Evolutionary conservation across 306 rosid genomes (phyloP).

Genomic region (Senna siamea): DNA sequence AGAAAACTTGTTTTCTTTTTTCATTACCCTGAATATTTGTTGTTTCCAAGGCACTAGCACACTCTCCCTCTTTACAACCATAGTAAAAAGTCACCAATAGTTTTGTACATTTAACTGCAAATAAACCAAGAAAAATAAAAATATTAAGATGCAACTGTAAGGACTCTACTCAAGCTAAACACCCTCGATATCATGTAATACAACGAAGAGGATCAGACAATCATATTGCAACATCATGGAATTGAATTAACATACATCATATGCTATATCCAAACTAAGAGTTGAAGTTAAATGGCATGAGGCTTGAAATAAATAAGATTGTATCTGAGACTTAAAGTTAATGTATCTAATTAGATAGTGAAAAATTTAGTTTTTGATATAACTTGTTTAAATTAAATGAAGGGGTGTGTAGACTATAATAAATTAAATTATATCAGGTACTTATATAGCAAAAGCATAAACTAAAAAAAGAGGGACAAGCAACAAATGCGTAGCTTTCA

Average conservation of each 20-base stretch:
- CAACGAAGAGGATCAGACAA: not conserved
- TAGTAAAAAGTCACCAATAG: slow-evolving; percentile 64
- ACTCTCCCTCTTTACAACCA: slow-evolving; percentile 59
- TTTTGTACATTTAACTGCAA: slow-evolving; percentile 69
- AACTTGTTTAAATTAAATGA: not conserved
- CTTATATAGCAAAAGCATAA: slow-evolving; percentile 15
- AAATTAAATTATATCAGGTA: not conserved
- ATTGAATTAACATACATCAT: slow-evolving; percentile 23
- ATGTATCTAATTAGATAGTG: not conserved
- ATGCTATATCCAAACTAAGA: slow-evolving; percentile 1
- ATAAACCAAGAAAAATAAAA: slow-evolving; percentile 32
- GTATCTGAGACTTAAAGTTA: slow-evolving; percentile 1
- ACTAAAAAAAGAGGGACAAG: slow-evolving; percentile 9
- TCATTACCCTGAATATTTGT: too few relatives aligned
- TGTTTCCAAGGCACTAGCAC: slow-evolving; percentile 43
- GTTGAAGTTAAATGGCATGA: slow-evolving; percentile 29
- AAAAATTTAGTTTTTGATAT: slow-evolving; percentile 19
- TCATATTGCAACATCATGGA: not conserved
- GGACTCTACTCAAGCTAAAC: slow-evolving; percentile 11
- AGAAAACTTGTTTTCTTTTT: too few relatives aligned
- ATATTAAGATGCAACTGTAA: slow-evolving; percentile 23
- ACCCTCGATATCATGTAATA: not conserved
- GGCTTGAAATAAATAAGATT: slow-evolving; percentile 20
- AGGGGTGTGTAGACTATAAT: not conserved
- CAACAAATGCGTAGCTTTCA: slow-evolving; percentile 20